Conservation (phyloP, 176 grass and related monocot species). For the bread wheat (Triticum aestivum) region DNA sequence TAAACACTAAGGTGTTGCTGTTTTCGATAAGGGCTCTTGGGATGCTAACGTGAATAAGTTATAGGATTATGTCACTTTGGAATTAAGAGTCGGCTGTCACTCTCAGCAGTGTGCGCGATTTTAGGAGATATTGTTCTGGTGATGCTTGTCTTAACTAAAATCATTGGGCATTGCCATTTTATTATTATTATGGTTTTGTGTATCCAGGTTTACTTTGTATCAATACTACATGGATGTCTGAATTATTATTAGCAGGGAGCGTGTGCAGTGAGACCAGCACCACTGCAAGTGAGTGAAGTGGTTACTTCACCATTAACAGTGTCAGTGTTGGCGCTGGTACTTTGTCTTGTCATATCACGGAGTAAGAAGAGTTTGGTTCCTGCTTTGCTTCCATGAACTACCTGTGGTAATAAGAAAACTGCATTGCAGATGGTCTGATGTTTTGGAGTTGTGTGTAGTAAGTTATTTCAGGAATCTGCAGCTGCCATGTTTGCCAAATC, state of each 20-base stretch:
- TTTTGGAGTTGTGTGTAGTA: neutral
- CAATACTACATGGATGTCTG: neutral
- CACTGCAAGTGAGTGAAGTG: neutral
- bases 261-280: neutral
- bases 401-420: neutral
- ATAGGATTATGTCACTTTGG: neutral
- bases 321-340: neutral
- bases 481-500: neutral
- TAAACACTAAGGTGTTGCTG: neutral
- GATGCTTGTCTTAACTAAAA: slow-evolving; percentile 1
- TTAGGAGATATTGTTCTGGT: slow-evolving; percentile 3
- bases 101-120: neutral
- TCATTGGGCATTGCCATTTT: neutral
- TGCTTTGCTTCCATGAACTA: neutral
- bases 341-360: neutral
- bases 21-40: slow-evolving; percentile 17
- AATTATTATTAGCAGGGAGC: slow-evolving; percentile 14
- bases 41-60: slow-evolving; percentile 20
- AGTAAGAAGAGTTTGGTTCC: neutral
- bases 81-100: neutral
- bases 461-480: neutral
- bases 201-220: slow-evolving; percentile 14
- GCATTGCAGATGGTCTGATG: neutral
- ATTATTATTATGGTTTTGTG: neutral
- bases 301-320: neutral